Conservation (phyloP, 1,284 basidiomycete species). For the Prillingera fragicola region DNA sequence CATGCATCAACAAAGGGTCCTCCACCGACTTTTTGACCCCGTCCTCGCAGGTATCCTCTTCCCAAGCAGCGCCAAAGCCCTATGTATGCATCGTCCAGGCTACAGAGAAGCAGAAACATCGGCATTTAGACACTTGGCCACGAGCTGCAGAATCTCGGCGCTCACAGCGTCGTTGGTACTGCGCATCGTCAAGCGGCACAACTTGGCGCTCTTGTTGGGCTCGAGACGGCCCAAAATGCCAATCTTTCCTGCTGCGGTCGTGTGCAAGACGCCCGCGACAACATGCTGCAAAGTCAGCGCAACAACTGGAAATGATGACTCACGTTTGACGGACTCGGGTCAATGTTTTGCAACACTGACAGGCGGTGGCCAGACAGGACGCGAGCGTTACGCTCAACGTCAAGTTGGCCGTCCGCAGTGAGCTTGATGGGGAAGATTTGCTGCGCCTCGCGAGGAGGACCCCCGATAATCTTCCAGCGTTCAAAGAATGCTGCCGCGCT, state of each 20-base stretch:
- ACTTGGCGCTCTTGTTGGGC: conserved; percentile 89
- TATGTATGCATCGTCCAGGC: no score
- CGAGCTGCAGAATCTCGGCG: conserved; percentile 61
- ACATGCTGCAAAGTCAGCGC: conserved; percentile 66
- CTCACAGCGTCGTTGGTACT: conserved; percentile 94
- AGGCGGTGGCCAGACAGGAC: conserved; percentile 72
- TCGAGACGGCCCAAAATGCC: conserved; percentile 89
- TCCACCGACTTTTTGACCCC: no score
- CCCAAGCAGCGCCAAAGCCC: no score
- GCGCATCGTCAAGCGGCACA: conserved; percentile 87
- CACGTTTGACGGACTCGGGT: conserved; percentile 65
- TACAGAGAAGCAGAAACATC: conserved; percentile 32
- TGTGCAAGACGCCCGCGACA: conserved; percentile 87
- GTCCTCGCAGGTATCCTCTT: no score
- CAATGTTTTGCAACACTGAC: conserved; percentile 70
- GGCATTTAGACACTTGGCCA: conserved; percentile 40
- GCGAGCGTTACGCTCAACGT: conserved; percentile 65
- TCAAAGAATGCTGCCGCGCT: conserved; percentile 86
- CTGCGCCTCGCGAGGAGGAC: conserved; percentile 87
- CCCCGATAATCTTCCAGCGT: conserved; percentile 95
- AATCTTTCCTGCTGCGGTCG: conserved; percentile 79
- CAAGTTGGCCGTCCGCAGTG: conserved; percentile 62
- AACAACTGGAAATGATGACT: conserved; percentile 10
- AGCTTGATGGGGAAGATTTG: conserved; percentile 74
- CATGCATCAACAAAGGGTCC: no score